phyloP scores from a whole-genome alignment of 805 yeast genomes.

The Wickerhamiella dianesei region DNA sequence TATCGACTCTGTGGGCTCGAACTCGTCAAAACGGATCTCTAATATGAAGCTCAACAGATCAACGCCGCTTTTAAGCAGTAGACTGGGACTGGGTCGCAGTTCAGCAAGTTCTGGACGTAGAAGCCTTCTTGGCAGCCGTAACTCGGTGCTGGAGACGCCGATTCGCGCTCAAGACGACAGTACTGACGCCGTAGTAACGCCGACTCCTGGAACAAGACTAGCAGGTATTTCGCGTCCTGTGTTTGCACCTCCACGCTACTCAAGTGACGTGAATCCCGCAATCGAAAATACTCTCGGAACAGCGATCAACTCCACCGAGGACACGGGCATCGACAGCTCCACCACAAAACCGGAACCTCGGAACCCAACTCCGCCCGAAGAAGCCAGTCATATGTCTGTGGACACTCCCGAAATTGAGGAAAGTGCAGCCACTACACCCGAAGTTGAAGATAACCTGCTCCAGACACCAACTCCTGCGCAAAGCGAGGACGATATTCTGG shows the following conservation, averaged over 20 bases:
- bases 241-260: too few relatives aligned
- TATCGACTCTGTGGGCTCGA: slow-evolving; percentile 1
- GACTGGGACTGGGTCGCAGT: slow-evolving; percentile 3
- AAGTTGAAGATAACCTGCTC: slow-evolving; percentile 24
- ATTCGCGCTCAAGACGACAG: not conserved
- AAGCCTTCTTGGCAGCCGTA: not conserved
- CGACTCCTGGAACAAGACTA: not conserved
- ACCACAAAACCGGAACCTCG: too few relatives aligned
- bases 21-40: not conserved
- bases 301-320: too few relatives aligned
- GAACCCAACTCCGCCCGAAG: not conserved
- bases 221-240: not conserved
- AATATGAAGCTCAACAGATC: not conserved
- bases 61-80: not conserved
- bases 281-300: too few relatives aligned
- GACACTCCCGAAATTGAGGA: too few relatives aligned
- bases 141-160: not conserved
- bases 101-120: slow-evolving; percentile 3
- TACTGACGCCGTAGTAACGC: not conserved
- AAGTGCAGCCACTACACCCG: not conserved
- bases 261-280: too few relatives aligned
- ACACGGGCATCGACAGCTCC: too few relatives aligned
- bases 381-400: too few relatives aligned
- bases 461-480: slow-evolving; percentile 27
- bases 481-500: slow-evolving; percentile 59